Percentiles rank a stretch among this genome's conserved stretches.
Conservation (phyloP, 352 stramenopile genomes). For the Phytophthora lateralis region DNA sequence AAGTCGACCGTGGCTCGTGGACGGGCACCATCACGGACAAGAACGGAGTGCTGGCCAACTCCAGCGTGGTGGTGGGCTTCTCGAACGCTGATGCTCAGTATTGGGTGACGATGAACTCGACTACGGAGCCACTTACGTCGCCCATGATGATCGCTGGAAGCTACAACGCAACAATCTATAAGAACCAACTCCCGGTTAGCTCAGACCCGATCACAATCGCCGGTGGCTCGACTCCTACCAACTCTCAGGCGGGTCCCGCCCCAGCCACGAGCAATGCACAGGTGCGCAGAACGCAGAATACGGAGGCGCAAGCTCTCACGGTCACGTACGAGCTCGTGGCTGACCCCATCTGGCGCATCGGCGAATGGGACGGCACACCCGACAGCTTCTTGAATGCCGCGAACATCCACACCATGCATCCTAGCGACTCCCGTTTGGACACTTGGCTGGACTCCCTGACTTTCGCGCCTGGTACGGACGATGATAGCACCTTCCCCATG, state of each 20-base stretch:
- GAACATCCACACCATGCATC: conserved; percentile 63
- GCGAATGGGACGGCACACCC: conserved; percentile 55
- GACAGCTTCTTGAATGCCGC: conserved; percentile 55
- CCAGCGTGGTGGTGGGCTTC: conserved; percentile 44
- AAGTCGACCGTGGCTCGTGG: conserved; percentile 36
- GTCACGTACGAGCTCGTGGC: conserved; percentile 33
- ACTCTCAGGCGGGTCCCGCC: background rate
- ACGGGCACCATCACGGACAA: conserved; percentile 42
- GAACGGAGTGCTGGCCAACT: conserved; percentile 30
- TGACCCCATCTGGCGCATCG: conserved; percentile 52
- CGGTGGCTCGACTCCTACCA: conserved; percentile 10
- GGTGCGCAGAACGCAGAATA: conserved; percentile 12
- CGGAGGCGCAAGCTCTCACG: conserved; percentile 19
- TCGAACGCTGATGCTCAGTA: conserved; percentile 57
- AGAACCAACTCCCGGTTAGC: conserved; percentile 55
- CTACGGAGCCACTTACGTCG: conserved; percentile 38
- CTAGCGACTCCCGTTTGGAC: conserved; percentile 47
- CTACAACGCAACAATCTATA: conserved; percentile 63
- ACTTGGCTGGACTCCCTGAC: conserved; percentile 25
- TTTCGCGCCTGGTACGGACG: conserved; percentile 29
- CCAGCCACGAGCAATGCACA: background rate
- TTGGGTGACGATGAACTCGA: conserved; percentile 36
- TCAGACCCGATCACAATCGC: conserved; percentile 36
- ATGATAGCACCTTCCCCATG: conserved; percentile 43
- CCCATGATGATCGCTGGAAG: conserved; percentile 50